These are phyloP conservation scores for Psilocybe azurescens DNA, from an alignment of 768 basidiomycete species.

Conservation along the genomic window DNA sequence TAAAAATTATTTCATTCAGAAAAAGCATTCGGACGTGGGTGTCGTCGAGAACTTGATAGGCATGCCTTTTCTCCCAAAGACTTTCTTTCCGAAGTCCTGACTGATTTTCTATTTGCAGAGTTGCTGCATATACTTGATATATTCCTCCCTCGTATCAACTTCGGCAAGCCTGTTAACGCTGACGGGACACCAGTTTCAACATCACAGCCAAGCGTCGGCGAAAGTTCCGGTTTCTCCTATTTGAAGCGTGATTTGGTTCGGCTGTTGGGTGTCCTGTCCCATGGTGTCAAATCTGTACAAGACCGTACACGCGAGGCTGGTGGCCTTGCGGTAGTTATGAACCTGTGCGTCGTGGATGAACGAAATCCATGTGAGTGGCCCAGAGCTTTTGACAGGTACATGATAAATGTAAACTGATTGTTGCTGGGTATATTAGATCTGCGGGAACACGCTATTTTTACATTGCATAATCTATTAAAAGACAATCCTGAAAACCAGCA, in stretches of 20 bases:
- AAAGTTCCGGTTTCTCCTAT: constrained; percentile 73
- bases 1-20: constrained; percentile 51
- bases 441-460: constrained; percentile 90
- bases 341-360: constrained; percentile 89
- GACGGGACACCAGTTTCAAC: constrained; percentile 31
- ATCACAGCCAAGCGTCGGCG: constrained; percentile 34
- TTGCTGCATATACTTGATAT: constrained; percentile 74
- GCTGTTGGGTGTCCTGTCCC: constrained; percentile 78
- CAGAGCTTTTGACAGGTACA: constrained; percentile 17
- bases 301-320: constrained; percentile 73
- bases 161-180: constrained; percentile 62
- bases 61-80: constrained; percentile 29
- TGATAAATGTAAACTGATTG: constrained; percentile 9
- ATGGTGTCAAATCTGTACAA: constrained; percentile 69
- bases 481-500: constrained; percentile 82
- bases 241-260: constrained; percentile 92
- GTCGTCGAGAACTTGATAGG: constrained; percentile 65
- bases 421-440: constrained; percentile 58
- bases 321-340: constrained; percentile 85
- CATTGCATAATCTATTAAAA: constrained; percentile 79
- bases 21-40: constrained; percentile 46
- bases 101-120: constrained; percentile 45
- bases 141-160: constrained; percentile 87
- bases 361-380: constrained; percentile 84
- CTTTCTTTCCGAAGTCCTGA: constrained; percentile 12